A percentile compares a stretch with the other conserved stretches of the same genome.
Conservation (phyloP, 176 grass and related monocot genomes). For the Carex scoparia region DNA sequence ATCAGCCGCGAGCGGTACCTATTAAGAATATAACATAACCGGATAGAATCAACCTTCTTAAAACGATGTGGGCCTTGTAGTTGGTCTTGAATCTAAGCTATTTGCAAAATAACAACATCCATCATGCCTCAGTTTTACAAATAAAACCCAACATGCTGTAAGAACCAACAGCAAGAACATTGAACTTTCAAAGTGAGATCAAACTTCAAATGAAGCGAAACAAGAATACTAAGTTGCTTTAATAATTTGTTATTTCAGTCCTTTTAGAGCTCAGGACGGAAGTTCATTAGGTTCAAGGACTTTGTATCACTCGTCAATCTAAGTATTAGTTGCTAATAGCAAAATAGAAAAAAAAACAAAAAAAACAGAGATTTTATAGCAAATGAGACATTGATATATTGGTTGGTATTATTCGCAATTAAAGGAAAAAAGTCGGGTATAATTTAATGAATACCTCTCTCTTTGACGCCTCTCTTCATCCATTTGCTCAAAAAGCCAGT, state of each 20-base stretch:
- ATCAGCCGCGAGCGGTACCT: slow-evolving; percentile 60
- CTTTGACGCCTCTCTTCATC: slow-evolving; percentile 94
- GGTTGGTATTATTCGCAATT: not conserved
- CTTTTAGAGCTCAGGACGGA: not conserved
- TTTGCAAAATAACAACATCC: not conserved
- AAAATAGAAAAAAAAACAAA: not conserved
- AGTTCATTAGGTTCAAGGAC: not conserved
- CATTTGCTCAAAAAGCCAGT: slow-evolving; percentile 99
- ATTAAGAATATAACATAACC: slow-evolving; percentile 2
- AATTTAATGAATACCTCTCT: slow-evolving; percentile 32
- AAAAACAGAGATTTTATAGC: not conserved
- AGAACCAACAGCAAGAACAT: not conserved
- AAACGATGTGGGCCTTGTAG: not conserved
- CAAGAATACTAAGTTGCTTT: not conserved
- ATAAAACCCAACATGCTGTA: not conserved
- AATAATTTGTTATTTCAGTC: not conserved
- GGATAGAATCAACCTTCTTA: not conserved
- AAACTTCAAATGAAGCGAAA: not conserved
- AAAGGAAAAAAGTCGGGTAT: not conserved
- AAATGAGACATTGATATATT: not conserved
- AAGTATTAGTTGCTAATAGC: not conserved
- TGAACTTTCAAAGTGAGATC: not conserved
- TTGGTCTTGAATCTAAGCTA: not conserved
- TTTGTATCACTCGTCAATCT: not conserved
- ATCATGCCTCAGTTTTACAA: not conserved